phyloP scores from a whole-genome alignment of 2,329 filamentous ascomycete genomes.

The Aspergillus sp. region DNA sequence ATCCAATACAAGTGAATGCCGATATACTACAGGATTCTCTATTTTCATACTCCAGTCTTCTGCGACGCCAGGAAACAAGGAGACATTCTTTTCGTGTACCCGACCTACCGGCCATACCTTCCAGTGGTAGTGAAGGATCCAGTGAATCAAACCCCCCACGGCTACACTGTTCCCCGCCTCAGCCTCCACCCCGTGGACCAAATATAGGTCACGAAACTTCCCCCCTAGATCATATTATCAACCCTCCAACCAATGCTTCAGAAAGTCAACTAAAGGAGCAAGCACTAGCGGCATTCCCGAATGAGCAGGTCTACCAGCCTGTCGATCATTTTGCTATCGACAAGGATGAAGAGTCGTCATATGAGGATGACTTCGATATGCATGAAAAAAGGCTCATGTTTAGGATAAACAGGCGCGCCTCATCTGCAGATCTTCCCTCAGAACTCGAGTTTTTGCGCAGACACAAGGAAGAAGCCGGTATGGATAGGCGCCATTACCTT shows the following conservation, averaged over 20 bases:
- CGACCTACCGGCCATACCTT: constrained; percentile 61
- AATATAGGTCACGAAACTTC: constrained; percentile 68
- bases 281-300: constrained; percentile 50
- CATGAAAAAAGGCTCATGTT: background rate
- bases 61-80: constrained; percentile 37
- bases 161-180: constrained; percentile 38
- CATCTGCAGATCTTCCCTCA: constrained; percentile 58
- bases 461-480: constrained; percentile 66
- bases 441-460: constrained; percentile 79
- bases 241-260: constrained; percentile 75
- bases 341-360: constrained; percentile 34
- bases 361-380: constrained; percentile 24
- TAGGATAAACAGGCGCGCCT: constrained; percentile 39
- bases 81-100: constrained; percentile 62
- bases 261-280: constrained; percentile 75
- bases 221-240: constrained; percentile 73
- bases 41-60: constrained; percentile 46
- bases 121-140: constrained; percentile 56
- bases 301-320: constrained; percentile 47
- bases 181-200: constrained; percentile 27
- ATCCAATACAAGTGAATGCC: background rate
- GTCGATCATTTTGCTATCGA: constrained; percentile 50
- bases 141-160: constrained; percentile 44
- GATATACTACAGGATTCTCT: constrained; percentile 35
- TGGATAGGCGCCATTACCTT: constrained; percentile 37